Base-by-base conservation (phyloP, 2,329 filamentous ascomycete species). In the Calonectria crousiana region DNA sequence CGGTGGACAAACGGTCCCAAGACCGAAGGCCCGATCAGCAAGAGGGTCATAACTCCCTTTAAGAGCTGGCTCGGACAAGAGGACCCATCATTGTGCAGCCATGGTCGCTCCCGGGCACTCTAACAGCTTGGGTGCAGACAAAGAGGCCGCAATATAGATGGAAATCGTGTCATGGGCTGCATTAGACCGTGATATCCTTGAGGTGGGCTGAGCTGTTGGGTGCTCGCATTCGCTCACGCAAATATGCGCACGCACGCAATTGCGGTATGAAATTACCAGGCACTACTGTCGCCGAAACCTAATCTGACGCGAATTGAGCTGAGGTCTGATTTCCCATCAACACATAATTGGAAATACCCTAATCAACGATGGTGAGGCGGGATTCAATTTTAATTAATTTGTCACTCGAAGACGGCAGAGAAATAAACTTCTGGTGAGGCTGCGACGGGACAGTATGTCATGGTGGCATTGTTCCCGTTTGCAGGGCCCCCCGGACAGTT, bases 91-190 rank as follows among this genome's bases (percentile, higher is more conserved):
- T 30, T 23, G 60, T 44, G 49, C 69, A 71, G 49, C 32, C 28
- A 13, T 70, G 58, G 58, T 26, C 47, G 58, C 32, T 23, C 23
- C 23, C 20, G 49, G 60, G 69, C 56, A 56, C 34, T 44, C 26
- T 41, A 58, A 53, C 8, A 34, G 23, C 36, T 62, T 41, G 36
- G 56, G 14, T 62, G 36, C 56, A 41, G 36, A 28, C 14, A 26
- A 62, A 20, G 34, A 47, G 47, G 44, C n/a, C 38, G 52, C 18
- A 44, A 60, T 56, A 34, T 23, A 49, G 47, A 23, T 23, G 47
- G 47, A 58, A 68, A 68, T 72, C 65, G 23, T 47, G 44, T 56
- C 70, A 72, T 72, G 64, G 60, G 65, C 30, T 38, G 65, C 44
- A 52, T 41, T 53, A 20, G 36, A 28, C 28, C 11, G 14, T 28